Conservation (phyloP, 1,284 basidiomycete genomes). For the Mycena sp. region DNA sequence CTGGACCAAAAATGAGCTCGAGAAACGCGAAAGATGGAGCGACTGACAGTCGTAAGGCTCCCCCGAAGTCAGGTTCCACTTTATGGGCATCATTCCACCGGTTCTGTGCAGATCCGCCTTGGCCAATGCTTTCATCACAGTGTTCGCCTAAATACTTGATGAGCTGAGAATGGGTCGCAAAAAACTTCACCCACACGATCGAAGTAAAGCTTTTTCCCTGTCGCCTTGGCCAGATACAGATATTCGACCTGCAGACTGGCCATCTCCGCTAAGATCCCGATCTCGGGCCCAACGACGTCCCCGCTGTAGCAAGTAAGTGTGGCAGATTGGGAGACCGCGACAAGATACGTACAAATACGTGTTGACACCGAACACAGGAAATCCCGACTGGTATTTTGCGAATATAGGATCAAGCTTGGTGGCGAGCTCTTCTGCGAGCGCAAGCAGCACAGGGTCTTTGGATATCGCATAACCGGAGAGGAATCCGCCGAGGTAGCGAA, state of each 20-base stretch:
- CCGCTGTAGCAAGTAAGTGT: constrained; percentile 33
- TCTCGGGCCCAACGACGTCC: constrained; percentile 40
- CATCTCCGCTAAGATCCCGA: constrained; percentile 62
- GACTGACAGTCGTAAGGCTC: constrained; percentile 51
- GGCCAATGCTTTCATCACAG: constrained; percentile 58
- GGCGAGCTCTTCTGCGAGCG: constrained; percentile 63
- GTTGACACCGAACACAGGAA: constrained; percentile 60
- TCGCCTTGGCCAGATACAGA: constrained; percentile 63
- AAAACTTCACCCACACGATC: constrained; percentile 50
- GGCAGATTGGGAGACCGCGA: not conserved
- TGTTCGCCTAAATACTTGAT: constrained; percentile 52
- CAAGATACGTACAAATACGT: constrained; percentile 51
- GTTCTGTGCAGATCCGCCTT: constrained; percentile 52
- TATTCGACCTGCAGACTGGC: constrained; percentile 68
- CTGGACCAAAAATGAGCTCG: constrained; percentile 40
- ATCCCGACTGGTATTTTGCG: constrained; percentile 50
- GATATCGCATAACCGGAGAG: constrained; percentile 86
- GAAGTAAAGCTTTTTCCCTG: constrained; percentile 57
- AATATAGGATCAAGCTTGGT: constrained; percentile 61
- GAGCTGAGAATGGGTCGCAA: not conserved
- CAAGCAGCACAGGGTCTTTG: constrained; percentile 51
- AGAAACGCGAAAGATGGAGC: not conserved
- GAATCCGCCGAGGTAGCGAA: constrained; percentile 88
- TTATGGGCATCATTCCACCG: constrained; percentile 64
- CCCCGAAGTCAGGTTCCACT: constrained; percentile 57